Evolutionary conservation across 1,284 basidiomycete species (phyloP).

Genomic region (Trichosporon inkin): DNA sequence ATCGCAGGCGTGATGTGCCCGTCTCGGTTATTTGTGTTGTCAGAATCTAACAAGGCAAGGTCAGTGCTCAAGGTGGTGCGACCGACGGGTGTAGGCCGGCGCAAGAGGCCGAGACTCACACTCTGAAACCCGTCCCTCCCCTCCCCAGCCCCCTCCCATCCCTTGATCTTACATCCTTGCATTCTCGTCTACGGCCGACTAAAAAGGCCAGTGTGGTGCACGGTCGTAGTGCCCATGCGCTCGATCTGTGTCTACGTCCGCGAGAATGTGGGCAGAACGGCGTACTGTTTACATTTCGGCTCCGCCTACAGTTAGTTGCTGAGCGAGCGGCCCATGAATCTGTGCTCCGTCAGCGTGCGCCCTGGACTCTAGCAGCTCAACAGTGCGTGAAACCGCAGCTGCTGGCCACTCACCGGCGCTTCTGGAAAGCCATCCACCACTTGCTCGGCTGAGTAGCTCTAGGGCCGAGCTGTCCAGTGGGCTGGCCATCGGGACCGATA

Average conservation of each 20-base stretch:
- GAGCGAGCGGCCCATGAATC: conserved; percentile 23
- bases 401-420: conserved; percentile 55
- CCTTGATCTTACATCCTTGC: conserved; percentile 7
- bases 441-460: conserved; percentile 74
- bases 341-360: background rate
- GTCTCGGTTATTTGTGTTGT: conserved; percentile 4
- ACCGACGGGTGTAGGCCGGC: background rate
- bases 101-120: background rate
- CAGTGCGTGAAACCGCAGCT: background rate
- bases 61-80: conserved; percentile 5
- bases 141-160: background rate
- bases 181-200: conserved; percentile 10
- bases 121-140: background rate
- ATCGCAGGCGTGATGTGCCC: background rate
- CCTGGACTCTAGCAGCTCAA: background rate
- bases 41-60: background rate
- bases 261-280: background rate
- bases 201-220: background rate
- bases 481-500: conserved; percentile 52
- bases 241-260: background rate
- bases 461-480: conserved; percentile 54
- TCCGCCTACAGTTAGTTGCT: conserved; percentile 3
- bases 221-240: background rate
- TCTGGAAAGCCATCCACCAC: conserved; percentile 99
- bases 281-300: background rate